Conservation (phyloP, 2,329 filamentous ascomycete genomes). For the Nectriaceae sp. region DNA sequence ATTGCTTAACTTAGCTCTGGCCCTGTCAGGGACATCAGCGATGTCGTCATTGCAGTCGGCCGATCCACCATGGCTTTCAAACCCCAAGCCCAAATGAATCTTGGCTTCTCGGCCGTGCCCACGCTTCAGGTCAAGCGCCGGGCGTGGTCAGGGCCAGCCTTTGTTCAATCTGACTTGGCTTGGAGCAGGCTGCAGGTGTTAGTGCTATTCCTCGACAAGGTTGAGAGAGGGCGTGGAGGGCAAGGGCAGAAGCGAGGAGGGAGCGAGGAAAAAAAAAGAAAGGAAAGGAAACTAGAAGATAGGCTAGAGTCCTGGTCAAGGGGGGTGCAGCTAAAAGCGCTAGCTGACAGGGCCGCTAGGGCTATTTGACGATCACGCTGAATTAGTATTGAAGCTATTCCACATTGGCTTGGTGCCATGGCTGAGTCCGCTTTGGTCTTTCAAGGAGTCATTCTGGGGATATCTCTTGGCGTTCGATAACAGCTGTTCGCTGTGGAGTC, state of each 20-base stretch:
- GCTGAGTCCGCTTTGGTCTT: constrained; percentile 16
- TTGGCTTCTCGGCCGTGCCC: constrained; percentile 20
- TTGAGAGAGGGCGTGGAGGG: background rate
- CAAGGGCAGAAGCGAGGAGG: background rate
- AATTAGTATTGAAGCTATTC: constrained; percentile 21
- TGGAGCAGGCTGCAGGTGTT: background rate
- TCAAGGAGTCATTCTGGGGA: constrained; percentile 26
- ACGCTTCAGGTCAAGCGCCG: constrained; percentile 17
- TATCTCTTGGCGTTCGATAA: constrained; percentile 30
- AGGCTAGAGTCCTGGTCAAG: constrained; percentile 22
- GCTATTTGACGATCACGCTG: constrained; percentile 26
- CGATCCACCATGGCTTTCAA: constrained; percentile 18
- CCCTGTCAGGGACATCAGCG: background rate
- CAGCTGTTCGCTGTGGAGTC: constrained; percentile 13
- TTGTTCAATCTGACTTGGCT: constrained; percentile 6
- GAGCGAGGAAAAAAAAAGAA: background rate
- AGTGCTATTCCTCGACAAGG: background rate
- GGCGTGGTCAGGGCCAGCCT: background rate
- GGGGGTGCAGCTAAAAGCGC: constrained; percentile 11
- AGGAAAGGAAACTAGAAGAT: constrained; percentile 1
- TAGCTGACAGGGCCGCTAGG: constrained; percentile 9
- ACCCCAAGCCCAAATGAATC: constrained; percentile 23
- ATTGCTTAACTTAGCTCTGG: constrained; percentile 8
- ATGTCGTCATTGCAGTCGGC: constrained; percentile 26
- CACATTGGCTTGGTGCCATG: constrained; percentile 12